These are phyloP conservation scores for Nannochloropsis oceanica DNA, from an alignment of 108 stramenopile genomes.

Conservation along the genomic window DNA sequence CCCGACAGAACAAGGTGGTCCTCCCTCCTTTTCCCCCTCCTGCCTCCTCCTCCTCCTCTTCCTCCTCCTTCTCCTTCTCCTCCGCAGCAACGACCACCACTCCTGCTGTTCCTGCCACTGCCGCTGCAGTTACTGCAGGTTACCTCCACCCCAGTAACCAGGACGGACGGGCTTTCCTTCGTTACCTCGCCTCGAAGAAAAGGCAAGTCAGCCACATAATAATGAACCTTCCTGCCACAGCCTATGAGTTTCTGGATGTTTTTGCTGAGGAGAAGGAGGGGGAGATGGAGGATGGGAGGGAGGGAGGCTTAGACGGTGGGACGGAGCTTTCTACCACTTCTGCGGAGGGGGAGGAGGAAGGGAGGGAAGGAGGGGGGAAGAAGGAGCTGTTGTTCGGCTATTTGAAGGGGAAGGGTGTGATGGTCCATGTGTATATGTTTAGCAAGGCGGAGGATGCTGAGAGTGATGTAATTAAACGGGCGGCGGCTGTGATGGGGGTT, in stretches of 20 bases:
- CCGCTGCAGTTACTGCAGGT: conserved; percentile 27
- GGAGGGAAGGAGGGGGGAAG: not conserved
- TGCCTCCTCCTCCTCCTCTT: not conserved
- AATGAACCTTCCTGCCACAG: conserved; percentile 83
- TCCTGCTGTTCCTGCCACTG: not conserved
- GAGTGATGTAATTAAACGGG: not conserved
- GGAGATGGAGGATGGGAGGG: not conserved
- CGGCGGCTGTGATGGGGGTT: conserved; percentile 3
- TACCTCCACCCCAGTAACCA: conserved; percentile 50
- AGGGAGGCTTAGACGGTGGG: not conserved
- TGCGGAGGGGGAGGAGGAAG: not conserved
- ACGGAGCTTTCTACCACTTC: not conserved
- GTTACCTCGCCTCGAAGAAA: not conserved
- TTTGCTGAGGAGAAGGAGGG: conserved; percentile 49
- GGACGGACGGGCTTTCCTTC: conserved; percentile 65
- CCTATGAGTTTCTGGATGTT: conserved; percentile 80
- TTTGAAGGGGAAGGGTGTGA: not conserved
- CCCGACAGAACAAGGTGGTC: conserved; percentile 39
- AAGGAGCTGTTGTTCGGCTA: not conserved
- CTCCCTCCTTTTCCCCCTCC: not conserved
- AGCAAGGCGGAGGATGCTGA: conserved; percentile 31
- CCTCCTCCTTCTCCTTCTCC: not conserved
- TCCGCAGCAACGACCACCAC: not conserved
- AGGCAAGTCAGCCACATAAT: conserved; percentile 46
- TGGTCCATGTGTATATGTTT: conserved; percentile 44